phyloP scores from a whole-genome alignment of 164 flowering plant species.

The Cinnamomum chago region DNA sequence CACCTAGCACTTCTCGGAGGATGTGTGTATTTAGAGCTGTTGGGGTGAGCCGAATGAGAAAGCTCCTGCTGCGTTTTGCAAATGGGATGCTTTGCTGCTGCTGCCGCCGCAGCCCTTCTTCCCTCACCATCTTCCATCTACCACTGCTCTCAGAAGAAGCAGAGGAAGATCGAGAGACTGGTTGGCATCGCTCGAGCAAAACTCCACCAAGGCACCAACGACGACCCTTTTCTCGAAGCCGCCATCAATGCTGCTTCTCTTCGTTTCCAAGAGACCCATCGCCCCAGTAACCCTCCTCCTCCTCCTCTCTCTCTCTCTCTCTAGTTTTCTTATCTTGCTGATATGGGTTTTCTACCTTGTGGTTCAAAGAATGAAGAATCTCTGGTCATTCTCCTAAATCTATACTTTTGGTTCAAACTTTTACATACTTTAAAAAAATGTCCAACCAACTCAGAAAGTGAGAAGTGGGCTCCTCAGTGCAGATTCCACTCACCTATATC shows the following conservation, averaged over 20 bases:
- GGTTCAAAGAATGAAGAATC: not conserved
- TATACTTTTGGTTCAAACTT: too few relatives aligned
- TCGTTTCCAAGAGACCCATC: slow-evolving; percentile 63
- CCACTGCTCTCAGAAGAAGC: not conserved
- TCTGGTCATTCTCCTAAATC: too few relatives aligned
- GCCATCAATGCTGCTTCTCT: slow-evolving; percentile 58
- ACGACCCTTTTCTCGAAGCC: slow-evolving; percentile 44
- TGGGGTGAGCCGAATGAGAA: too few relatives aligned
- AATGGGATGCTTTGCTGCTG: not conserved
- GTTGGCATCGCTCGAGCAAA: not conserved
- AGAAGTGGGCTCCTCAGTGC: too few relatives aligned
- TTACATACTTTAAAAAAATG: too few relatives aligned
- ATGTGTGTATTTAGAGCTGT: too few relatives aligned
- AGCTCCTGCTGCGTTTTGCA: not conserved
- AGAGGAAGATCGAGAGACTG: not conserved
- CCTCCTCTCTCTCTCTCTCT: not conserved
- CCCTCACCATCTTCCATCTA: not conserved
- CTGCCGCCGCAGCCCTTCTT: not conserved
- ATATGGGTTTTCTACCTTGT: not conserved
- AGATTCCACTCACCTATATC: not conserved
- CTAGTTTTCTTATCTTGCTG: not conserved
- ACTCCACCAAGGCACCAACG: slow-evolving; percentile 7
- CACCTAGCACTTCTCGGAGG: too few relatives aligned
- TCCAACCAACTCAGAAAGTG: not conserved
- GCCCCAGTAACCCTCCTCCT: slow-evolving; percentile 31